Base-by-base conservation (phyloP, 352 stramenopile genomes). In the Globisporangium cystogenes region DNA sequence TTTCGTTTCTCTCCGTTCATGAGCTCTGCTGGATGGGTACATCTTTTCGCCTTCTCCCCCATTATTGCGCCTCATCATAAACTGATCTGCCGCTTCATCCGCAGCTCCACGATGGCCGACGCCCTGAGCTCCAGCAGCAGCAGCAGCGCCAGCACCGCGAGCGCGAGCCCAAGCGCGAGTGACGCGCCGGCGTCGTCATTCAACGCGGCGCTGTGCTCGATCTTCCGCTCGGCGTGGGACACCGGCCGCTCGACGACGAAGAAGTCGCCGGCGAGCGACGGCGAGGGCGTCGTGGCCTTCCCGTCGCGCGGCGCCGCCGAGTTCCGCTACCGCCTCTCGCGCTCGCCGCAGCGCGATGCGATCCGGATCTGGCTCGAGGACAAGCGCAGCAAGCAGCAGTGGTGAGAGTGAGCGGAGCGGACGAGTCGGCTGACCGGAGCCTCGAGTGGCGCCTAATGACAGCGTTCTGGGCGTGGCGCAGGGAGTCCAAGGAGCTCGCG, bases 251-350 rank as follows among this genome's bases (percentile, higher is more conserved):
- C n/a, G 15, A 42, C 37, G 35, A 40, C 7, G 11, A 23, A 3
- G 40, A 10, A 27, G n/a, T 10, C 7, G 40, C 7, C 20, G 23
- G 14, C 15, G 57, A 57, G 48, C 45, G 1, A 45, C 55, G 43
- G 57, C 63, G 48, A 63, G 64, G 31, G 47, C 29, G 21, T 23
- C 55, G 29, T 46, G 36, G 18, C 23, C 6, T 48, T 55, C 8
- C 37, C 39, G 8, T 55, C 49, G 27, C 49, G 29, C 12, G 29
- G 33, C 2, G 10, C 20, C 16, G 15, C 10, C 27, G 27, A 41
- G n/a, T 55, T 55, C 49, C 49, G 49, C 26, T 55, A 55, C 37
- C 24, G 18, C 12, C 21, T 55, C 16, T 48, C 39, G 11, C 24
- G 39, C 24, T 24, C 47, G 4, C 48, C 20, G 26, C n/a, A n/a